Conservation (phyloP, 164 flowering plant species). For the Macadamia tetraphylla region DNA sequence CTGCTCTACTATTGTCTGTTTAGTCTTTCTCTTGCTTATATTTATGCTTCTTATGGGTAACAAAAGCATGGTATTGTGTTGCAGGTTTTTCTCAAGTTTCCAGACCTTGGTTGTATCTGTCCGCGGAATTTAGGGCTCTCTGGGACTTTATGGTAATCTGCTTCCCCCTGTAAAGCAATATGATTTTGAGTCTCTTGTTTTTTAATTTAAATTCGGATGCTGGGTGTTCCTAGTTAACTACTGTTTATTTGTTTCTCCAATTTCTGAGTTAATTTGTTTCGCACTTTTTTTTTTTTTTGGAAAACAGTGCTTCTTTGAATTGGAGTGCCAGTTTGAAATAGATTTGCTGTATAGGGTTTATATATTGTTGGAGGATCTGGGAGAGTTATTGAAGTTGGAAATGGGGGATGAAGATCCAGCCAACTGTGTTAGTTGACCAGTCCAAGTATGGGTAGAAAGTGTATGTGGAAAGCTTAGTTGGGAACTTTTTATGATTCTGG, state of each 20-base stretch:
- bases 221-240: background rate
- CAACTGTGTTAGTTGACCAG: background rate
- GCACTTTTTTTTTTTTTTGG: background rate
- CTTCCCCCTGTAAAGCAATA: background rate
- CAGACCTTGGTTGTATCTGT: background rate
- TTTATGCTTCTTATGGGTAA: no score
- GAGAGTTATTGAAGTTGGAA: background rate
- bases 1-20: no score
- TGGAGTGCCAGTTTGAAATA: background rate
- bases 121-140: background rate
- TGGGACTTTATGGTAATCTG: background rate
- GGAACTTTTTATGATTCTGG: background rate
- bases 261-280: background rate
- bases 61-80: background rate
- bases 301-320: background rate
- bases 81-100: background rate
- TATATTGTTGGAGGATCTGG: background rate
- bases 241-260: background rate
- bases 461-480: conserved; percentile 4
- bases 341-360: background rate
- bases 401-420: background rate
- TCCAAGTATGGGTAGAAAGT: background rate
- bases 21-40: no score
- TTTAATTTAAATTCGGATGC: background rate
- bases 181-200: background rate